These are phyloP conservation scores for Glaciozyma martinii DNA, from an alignment of 768 basidiomycete genomes.

Conservation along the genomic window DNA sequence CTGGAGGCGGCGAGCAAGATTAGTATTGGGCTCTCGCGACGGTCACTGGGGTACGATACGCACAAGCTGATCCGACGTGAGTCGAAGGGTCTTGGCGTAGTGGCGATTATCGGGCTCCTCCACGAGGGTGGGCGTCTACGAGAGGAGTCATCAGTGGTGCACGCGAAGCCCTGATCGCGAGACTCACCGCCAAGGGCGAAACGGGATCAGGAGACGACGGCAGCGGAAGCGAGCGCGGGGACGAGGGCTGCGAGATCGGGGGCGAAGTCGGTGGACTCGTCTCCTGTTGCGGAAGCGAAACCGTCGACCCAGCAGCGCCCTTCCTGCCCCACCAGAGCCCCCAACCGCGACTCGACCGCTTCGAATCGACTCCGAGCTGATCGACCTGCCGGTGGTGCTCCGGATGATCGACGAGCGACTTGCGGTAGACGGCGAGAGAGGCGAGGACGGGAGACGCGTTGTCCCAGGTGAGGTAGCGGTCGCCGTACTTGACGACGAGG, in stretches of 20 bases:
- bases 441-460: constrained; percentile 68
- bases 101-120: constrained; percentile 40
- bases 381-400: constrained; percentile 19
- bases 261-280: constrained; percentile 15
- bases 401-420: constrained; percentile 37
- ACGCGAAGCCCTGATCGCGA: background rate
- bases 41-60: constrained; percentile 34
- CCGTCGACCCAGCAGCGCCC: background rate
- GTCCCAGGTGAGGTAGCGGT: constrained; percentile 67
- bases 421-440: constrained; percentile 63
- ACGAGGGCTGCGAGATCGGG: constrained; percentile 34
- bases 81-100: constrained; percentile 81
- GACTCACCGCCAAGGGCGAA: background rate
- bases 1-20: constrained; percentile 43
- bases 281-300: constrained; percentile 10
- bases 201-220: background rate
- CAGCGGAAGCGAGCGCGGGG: constrained; percentile 15
- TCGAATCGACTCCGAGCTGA: background rate
- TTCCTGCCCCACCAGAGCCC: constrained; percentile 63
- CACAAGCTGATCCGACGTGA: constrained; percentile 91
- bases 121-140: background rate
- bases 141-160: background rate
- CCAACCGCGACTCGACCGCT: constrained; percentile 18
- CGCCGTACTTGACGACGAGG: constrained; percentile 67
- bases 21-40: background rate